Evolutionary conservation across 345 rosid species (phyloP).

Genomic region (Brassica cretica): DNA sequence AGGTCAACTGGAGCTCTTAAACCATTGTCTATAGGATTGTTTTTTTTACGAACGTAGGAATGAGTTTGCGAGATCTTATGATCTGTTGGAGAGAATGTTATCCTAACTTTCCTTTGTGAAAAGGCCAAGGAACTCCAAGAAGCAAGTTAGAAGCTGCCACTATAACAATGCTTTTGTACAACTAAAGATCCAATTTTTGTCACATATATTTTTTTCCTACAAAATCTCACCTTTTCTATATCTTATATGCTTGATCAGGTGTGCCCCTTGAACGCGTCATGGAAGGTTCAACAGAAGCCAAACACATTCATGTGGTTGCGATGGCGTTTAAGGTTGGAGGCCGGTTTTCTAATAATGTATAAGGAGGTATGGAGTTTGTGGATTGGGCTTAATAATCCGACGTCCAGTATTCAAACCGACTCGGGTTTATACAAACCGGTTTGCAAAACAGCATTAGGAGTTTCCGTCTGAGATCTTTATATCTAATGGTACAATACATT

Average conservation of each 20-base stretch:
- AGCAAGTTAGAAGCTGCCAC: too few species aligned
- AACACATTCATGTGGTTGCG: conserved; percentile 67
- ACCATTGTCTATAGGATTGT: too few species aligned
- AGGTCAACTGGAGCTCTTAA: too few species aligned
- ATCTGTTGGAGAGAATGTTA: too few species aligned
- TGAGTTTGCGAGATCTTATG: too few species aligned
- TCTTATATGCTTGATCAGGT: conserved; percentile 49
- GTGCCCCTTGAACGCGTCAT: conserved; percentile 77
- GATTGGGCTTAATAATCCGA: conserved; percentile 92
- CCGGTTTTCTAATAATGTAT: conserved; percentile 83
- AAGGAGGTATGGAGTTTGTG: conserved; percentile 96
- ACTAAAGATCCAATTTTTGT: too few species aligned
- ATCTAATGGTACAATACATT: background rate
- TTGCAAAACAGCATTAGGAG: background rate
- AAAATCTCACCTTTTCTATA: conserved; percentile 6
- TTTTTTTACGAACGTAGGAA: too few species aligned
- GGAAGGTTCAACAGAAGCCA: conserved; percentile 72
- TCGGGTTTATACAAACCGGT: too few species aligned
- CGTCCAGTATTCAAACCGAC: conserved; percentile 60
- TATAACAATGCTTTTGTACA: too few species aligned
- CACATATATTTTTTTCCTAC: background rate
- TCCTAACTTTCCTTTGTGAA: too few species aligned
- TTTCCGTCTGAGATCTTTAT: too few species aligned
- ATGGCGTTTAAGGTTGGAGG: conserved; percentile 89
- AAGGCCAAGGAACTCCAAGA: too few species aligned